Evolutionary conservation across 2,329 filamentous ascomycete genomes (phyloP).

Genomic region (Pseudodiploospora longispora): DNA sequence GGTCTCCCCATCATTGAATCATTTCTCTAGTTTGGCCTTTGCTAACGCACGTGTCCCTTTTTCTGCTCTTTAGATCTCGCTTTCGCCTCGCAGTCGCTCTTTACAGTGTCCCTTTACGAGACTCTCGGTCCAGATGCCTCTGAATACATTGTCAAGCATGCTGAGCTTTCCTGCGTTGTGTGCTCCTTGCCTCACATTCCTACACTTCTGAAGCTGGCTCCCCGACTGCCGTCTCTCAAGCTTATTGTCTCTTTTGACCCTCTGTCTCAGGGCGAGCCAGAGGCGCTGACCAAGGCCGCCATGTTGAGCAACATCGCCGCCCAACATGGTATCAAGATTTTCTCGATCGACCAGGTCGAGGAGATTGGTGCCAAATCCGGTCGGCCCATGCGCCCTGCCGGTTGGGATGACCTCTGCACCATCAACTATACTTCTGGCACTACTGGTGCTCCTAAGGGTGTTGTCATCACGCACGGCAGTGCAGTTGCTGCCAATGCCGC

Average conservation of each 20-base stretch:
- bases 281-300: conserved; percentile 69
- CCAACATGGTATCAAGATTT: conserved; percentile 67
- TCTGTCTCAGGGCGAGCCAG: conserved; percentile 68
- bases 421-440: conserved; percentile 90
- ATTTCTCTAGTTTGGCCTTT: too few relatives aligned
- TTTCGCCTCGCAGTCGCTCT: conserved; percentile 79
- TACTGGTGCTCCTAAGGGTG: conserved; percentile 75
- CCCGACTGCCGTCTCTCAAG: conserved; percentile 74
- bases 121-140: conserved; percentile 85
- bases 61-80: conserved; percentile 57
- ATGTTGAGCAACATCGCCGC: conserved; percentile 68
- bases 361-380: conserved; percentile 65
- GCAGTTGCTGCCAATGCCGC: conserved; percentile 65
- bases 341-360: conserved; percentile 75
- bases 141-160: conserved; percentile 94
- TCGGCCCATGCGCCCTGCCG: conserved; percentile 62
- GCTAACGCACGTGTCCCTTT: neutral
- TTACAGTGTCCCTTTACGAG: conserved; percentile 90
- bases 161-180: conserved; percentile 65
- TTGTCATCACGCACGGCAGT: conserved; percentile 73
- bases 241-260: conserved; percentile 81
- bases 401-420: conserved; percentile 70
- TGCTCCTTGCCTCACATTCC: conserved; percentile 76
- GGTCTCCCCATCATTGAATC: too few relatives aligned
- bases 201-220: conserved; percentile 67